Evolutionary conservation across 768 basidiomycete genomes (phyloP).

Genomic region (Neoboletus subvelutipes): DNA sequence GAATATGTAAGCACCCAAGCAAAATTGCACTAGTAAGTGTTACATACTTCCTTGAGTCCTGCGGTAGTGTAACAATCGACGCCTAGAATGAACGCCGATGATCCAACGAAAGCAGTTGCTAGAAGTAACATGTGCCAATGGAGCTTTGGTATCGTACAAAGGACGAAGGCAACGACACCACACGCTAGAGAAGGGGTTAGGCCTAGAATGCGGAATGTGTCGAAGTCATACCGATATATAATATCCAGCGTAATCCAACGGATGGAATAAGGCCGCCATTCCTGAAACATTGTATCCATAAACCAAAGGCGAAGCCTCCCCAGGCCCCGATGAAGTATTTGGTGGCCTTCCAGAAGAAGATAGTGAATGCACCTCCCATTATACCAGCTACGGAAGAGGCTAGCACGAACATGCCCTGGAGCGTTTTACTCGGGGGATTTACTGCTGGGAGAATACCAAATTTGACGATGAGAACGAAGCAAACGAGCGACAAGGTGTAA

Average conservation of each 20-base stretch:
- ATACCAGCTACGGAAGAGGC: slow-evolving; percentile 77
- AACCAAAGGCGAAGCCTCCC: slow-evolving; percentile 76
- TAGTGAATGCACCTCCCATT: slow-evolving; percentile 79
- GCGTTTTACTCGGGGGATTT: slow-evolving; percentile 72
- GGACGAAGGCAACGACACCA: slow-evolving; percentile 74
- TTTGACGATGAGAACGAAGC: slow-evolving; percentile 82
- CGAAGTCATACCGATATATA: slow-evolving; percentile 67
- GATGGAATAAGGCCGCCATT: slow-evolving; percentile 77
- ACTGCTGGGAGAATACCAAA: slow-evolving; percentile 85
- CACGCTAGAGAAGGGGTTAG: slow-evolving; percentile 45
- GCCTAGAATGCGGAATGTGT: slow-evolving; percentile 19
- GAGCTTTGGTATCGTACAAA: slow-evolving; percentile 81
- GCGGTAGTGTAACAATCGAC: slow-evolving; percentile 93
- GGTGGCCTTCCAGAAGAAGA: slow-evolving; percentile 92
- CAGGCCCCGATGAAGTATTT: slow-evolving; percentile 69
- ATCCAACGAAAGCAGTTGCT: slow-evolving; percentile 87
- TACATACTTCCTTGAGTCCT: slow-evolving; percentile 83
- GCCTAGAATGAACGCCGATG: slow-evolving; percentile 87
- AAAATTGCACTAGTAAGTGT: not conserved
- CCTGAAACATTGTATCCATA: slow-evolving; percentile 86
- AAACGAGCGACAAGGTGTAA: slow-evolving; percentile 84
- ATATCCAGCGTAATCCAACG: slow-evolving; percentile 83
- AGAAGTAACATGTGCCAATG: slow-evolving; percentile 86
- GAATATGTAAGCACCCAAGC: slow-evolving; percentile 12
- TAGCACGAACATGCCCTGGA: slow-evolving; percentile 89